These are phyloP conservation scores for Plasmopara muralis DNA, from an alignment of 352 stramenopile genomes.

Conservation along the genomic window DNA sequence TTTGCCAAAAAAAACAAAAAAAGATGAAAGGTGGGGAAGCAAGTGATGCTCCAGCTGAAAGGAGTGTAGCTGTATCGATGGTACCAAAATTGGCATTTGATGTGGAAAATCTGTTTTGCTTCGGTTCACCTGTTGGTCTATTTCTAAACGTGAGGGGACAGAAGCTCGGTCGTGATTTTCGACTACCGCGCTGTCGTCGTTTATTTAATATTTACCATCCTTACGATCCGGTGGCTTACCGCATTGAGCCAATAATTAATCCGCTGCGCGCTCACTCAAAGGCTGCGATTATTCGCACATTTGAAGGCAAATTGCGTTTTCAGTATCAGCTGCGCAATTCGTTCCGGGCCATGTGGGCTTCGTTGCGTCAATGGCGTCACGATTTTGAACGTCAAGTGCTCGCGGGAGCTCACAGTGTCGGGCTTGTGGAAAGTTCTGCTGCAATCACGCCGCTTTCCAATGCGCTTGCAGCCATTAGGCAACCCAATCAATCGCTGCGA, in stretches of 20 bases:
- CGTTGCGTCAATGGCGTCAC: constrained; percentile 59
- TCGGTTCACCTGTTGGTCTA: constrained; percentile 86
- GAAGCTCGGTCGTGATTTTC: constrained; percentile 58
- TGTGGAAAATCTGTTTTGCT: constrained; percentile 85
- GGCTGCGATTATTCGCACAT: constrained; percentile 77
- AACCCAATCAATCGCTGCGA: constrained; percentile 20
- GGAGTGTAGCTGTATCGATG: too few relatives aligned
- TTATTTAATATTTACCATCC: constrained; percentile 95
- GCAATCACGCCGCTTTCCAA: constrained; percentile 27
- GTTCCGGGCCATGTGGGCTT: constrained; percentile 74
- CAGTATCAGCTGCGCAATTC: constrained; percentile 83
- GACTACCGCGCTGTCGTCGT: constrained; percentile 67
- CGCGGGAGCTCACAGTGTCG: constrained; percentile 56
- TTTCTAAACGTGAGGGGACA: constrained; percentile 90
- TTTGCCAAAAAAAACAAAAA: not conserved
- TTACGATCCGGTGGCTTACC: constrained; percentile 92
- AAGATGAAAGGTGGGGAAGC: constrained; percentile 6
- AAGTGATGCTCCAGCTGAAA: constrained; percentile 9
- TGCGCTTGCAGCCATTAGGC: constrained; percentile 21
- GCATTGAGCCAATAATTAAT: constrained; percentile 93
- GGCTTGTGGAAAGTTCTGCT: constrained; percentile 51
- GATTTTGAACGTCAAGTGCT: constrained; percentile 76
- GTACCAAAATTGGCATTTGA: constrained; percentile 67
- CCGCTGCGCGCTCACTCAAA: constrained; percentile 64
- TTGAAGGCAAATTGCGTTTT: constrained; percentile 75